Base-by-base conservation (phyloP, 257 asterid genomes). In the Nicotiana benthamiana region DNA sequence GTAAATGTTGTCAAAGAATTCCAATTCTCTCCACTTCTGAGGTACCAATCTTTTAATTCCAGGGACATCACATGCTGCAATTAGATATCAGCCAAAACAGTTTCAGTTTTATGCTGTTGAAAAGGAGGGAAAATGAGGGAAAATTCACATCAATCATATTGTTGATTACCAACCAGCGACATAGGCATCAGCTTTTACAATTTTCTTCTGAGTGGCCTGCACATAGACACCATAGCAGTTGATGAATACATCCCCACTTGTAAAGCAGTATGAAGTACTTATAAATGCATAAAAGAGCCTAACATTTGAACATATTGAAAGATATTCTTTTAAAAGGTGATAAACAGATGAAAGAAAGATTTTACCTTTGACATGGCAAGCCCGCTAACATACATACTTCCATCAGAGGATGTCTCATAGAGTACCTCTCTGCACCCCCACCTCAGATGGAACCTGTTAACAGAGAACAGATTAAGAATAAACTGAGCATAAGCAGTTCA, bases 361-460 rank as follows among this genome's bases (percentile, higher is more conserved):
- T 70, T 75, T 86, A 93, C 99, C 97, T 96, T 96, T 26, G 99
- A 94, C 90, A 94, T 86, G 87, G 95, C 91, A 83, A 96, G 95
- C 82, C 98, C 99, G 9, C 91, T 90, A 75, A 96, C 94, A 81
- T 87, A 90, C 20, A 89, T 81, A 67, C 87, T 84, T 64, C 97
- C 98, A 86, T 92, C 95, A 66, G 97, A 88, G 72, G 89, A 93
- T 87, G 84, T 87, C 82, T 91, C 93, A 68, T 96, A 90, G 66
- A 89, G 95, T 81, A 96, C 56, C 85, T 94, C 97, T 90, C 98
- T 90, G 91, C 99, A 96, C 78, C 99, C 99, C 99, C 98, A 96
- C 90, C 98, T 90, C 77, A 96, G 91, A 86, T 96, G 98, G 88
- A 94, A 94, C 87, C 99, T 95, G 88, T 76, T 32, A 81, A 61